A percentile compares a stretch with the other conserved stretches of the same genome.
Evolutionary conservation across 768 basidiomycete genomes (phyloP).

Genomic region (Trametes maxima): DNA sequence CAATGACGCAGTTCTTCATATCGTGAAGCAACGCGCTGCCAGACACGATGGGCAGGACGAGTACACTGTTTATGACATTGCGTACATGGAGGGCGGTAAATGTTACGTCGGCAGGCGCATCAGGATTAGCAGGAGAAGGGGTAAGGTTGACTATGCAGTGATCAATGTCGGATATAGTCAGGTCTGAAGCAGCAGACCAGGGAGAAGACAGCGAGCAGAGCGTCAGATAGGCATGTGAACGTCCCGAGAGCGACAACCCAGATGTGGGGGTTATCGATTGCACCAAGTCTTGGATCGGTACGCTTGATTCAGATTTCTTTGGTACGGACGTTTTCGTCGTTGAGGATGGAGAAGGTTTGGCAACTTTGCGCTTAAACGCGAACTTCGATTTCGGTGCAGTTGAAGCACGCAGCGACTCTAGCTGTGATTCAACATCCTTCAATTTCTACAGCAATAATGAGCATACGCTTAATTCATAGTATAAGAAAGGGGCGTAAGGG

Average conservation of each 20-base stretch:
- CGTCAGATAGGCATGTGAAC: constrained; percentile 50
- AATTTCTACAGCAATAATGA: constrained; percentile 53
- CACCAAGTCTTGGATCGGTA: background rate
- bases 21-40: constrained; percentile 79
- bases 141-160: constrained; percentile 74
- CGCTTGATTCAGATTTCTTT: no score
- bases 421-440: constrained; percentile 55
- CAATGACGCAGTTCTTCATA: constrained; percentile 61
- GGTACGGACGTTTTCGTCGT: background rate
- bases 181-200: constrained; percentile 45
- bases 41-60: constrained; percentile 64
- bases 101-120: background rate
- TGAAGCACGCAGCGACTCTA: constrained; percentile 53
- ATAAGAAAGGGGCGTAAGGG: background rate
- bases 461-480: background rate
- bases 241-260: constrained; percentile 48
- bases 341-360: constrained; percentile 18
- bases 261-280: background rate
- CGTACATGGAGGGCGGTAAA: constrained; percentile 66
- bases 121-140: constrained; percentile 24
- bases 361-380: constrained; percentile 57
- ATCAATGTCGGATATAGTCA: constrained; percentile 68
- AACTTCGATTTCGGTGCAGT: constrained; percentile 62
- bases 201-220: constrained; percentile 39
- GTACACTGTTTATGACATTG: constrained; percentile 58